Conservation (phyloP, 139 green algal species). For the Haematococcus lacustris region DNA sequence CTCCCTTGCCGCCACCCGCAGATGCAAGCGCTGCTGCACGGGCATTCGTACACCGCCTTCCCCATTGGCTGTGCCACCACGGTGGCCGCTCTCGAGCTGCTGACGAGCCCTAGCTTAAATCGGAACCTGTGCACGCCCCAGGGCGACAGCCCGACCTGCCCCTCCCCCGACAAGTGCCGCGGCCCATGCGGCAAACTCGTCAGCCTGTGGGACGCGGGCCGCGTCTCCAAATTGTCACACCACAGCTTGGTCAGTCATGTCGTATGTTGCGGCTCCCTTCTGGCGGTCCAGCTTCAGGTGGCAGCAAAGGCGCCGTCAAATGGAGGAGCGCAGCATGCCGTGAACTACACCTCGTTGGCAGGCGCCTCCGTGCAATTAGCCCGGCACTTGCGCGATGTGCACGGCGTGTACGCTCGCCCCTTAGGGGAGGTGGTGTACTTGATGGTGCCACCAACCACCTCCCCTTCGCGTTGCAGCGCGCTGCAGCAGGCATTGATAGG, state of each 20-base stretch:
- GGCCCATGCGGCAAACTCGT: conserved; percentile 23
- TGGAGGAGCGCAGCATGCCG: too few relatives aligned
- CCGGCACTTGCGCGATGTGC: conserved; percentile 18
- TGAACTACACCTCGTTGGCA: too few relatives aligned
- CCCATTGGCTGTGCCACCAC: conserved; percentile 77
- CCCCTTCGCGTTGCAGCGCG: conserved; percentile 24
- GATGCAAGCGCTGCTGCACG: conserved; percentile 86
- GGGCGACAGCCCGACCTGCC: conserved; percentile 8
- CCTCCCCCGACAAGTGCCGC: conserved; percentile 1
- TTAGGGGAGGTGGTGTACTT: conserved; percentile 89
- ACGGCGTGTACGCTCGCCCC: conserved; percentile 73
- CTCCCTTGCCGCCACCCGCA: conserved; percentile 33
- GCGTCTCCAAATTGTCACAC: conserved; percentile 44
- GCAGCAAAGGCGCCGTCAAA: too few relatives aligned
- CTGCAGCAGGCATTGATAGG: conserved; percentile 40
- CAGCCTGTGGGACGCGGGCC: conserved; percentile 60
- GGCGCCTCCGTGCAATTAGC: conserved; percentile 40
- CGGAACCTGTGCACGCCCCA: conserved; percentile 57
- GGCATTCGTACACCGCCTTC: conserved; percentile 96
- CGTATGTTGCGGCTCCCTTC: conserved; percentile 70
- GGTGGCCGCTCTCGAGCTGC: conserved; percentile 58
- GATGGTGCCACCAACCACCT: conserved; percentile 77
- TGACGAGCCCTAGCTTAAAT: conserved; percentile 59
- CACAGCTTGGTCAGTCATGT: conserved; percentile 51
- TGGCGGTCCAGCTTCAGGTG: conserved; percentile 79